A percentile compares a stretch with the other conserved stretches of the same genome.
These are phyloP conservation scores for Leccinum truebloodii DNA, from an alignment of 768 basidiomycete genomes.

Conservation along the genomic window DNA sequence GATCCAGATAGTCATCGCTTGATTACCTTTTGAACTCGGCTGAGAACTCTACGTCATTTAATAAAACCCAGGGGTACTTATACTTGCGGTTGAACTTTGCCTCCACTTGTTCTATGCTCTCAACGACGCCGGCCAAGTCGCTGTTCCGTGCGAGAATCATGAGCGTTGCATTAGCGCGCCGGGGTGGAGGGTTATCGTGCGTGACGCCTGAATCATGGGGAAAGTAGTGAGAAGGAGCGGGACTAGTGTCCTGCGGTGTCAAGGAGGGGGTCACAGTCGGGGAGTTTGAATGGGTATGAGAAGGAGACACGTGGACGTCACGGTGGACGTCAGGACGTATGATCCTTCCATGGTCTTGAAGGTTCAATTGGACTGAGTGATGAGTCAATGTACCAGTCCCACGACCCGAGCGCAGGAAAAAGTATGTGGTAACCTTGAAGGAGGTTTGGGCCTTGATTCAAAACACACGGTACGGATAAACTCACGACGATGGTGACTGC, in stretches of 20 bases:
- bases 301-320: not conserved
- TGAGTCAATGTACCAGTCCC: slow-evolving; percentile 2
- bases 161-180: slow-evolving; percentile 59
- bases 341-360: slow-evolving; percentile 1
- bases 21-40: slow-evolving; percentile 50
- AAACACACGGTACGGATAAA: not conserved
- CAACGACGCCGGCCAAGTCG: slow-evolving; percentile 46
- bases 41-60: slow-evolving; percentile 62
- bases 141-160: slow-evolving; percentile 54
- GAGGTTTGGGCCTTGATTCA: not conserved
- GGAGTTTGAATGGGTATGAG: not conserved
- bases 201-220: slow-evolving; percentile 1
- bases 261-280: not conserved
- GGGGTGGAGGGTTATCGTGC: not conserved
- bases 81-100: slow-evolving; percentile 57
- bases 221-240: slow-evolving; percentile 5
- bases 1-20: not conserved
- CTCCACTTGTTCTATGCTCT: slow-evolving; percentile 56
- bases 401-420: slow-evolving; percentile 22
- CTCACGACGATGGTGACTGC: slow-evolving; percentile 30
- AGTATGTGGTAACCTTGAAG: slow-evolving; percentile 21
- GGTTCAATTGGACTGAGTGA: slow-evolving; percentile 3
- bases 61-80: slow-evolving; percentile 62
- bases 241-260: not conserved
- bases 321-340: not conserved